Base-by-base conservation (phyloP, 306 rosid genomes). In the Pterocarpus santalinus region DNA sequence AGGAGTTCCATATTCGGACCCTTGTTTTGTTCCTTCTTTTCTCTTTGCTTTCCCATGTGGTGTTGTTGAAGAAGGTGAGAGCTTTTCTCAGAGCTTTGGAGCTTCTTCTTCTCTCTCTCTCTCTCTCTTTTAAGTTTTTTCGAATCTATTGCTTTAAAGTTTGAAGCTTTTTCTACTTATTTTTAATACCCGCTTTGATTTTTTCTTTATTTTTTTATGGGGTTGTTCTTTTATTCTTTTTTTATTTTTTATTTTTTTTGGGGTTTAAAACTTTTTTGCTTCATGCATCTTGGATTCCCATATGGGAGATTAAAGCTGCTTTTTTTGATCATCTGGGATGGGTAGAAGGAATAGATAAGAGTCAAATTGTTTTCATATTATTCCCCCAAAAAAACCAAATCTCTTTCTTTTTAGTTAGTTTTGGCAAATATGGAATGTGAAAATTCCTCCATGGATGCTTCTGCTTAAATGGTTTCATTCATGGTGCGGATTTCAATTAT, bases 231-330 rank as follows among this genome's bases (percentile, higher is more conserved):
- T 75, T 22, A 53, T 47, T 77, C 57, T 79, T 30, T 75, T 30
- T 60, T 34, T 2, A 14, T n/a, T 55, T 55, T 22, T 22, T 0
- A 22, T 22, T 22, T 62, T 78, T 72, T 73, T 60, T 16, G 65
- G 55, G 84, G 80, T 56, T 65, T 43, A 5, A 10, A 61, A 72
- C 46, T 66, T 78, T 85, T 81, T 86, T 41, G 80, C 74, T 81
- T 78, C 87, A 87, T 88, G 92, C 94, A 92, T 92, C 97, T 92
- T 78, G 82, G 89, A 88, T 90, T 86, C 78, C 74, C 80, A 58
- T 84, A 82, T 81, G 61, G 28, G 89, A 51, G 89, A 63, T 79
- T 87, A 90, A 91, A 93, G 97, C 80, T 88, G 87, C 86, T 89
- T 72, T 72, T 49, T 78, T 86, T 78, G 90, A 90, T 88, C 86